Base-by-base conservation (phyloP, 805 yeast species). In the Lipomyces kockii region DNA sequence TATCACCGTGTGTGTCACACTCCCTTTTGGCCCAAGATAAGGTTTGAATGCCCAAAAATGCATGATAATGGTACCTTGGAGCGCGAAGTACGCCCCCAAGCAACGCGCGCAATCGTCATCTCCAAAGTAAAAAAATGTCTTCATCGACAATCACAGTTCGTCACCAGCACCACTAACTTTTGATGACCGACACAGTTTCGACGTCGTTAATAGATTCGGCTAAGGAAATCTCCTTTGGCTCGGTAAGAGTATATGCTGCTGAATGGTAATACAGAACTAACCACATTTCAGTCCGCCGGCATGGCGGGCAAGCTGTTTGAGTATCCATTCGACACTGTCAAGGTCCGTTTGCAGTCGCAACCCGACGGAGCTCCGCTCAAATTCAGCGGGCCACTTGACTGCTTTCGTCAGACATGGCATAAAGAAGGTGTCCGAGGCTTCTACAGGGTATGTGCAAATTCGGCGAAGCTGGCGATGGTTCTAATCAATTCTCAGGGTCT, bases 291-390 rank as follows among this genome's bases (percentile, higher is more conserved):
- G 2, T 72, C 84, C 0, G 85, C 97, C 0, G 98, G 98, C 17
- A 89, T 91, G 64, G 78, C 87, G 3, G 97, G 97, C 1, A 94
- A 93, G 76, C 73, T 89, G 37, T 85, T 93, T 14, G 98, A 93
- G 77, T 93, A 88, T 74, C 98, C 98, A 0, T 92, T 93, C 72
- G 98, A 93, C 74, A 94, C 98, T 0, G 84, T 92, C 57, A 93
- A 93, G 78, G 98, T 93, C 2, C 83, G 97, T 66, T 81, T 94
- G 37, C 94, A 89, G 75, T 85, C 92, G 0, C 95, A 91, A 39
- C 89, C 92, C 7, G 80, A 86, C 37, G 76, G 79, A 3, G 68
- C 73, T 7, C 83, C 85, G 0, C 78, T 85, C 11, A 76, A 78
- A 46, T 88, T 84, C 73, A 78, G 78, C 0, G 87, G 91, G 0